Base-by-base conservation (phyloP, 257 asterid species). In the Solanum commersonii region DNA sequence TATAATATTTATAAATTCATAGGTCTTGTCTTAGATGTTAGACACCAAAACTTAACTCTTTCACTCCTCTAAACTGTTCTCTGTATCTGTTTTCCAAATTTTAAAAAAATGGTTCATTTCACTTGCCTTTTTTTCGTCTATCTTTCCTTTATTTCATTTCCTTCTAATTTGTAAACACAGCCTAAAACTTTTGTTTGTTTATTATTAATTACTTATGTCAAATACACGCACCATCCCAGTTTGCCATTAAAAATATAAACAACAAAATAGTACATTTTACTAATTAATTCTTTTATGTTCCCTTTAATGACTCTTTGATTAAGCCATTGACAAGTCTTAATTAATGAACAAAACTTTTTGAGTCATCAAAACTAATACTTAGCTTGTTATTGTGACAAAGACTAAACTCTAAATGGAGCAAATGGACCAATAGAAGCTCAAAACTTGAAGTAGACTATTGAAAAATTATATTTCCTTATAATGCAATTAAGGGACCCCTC, bases 401-500 rank as follows among this genome's bases (percentile, higher is more conserved):
- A 77, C 56, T 65, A 6, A 78, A 72, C 56, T 86, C 81, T 37
- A 84, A 67, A 27, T 86, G 59, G 87, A 65, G 84, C 87, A 88
- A 38, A 90, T 91, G 93, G 94, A 88, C 91, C 89, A 88, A 87
- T 82, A 73, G 81, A 65, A 79, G 67, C 88, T 84, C 20, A 85
- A 90, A 87, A 87, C 95, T 91, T 95, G 78, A 86, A 79, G 70
- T 33, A 92, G 78, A 86, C 87, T 87, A 85, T 35, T 42, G 52
- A 56, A 42, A 83, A 73, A 15, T 83, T 70, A 88, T 83, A 87
- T 86, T 93, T 89, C 86, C 93, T 89, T 90, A 37, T 72, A 89
- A 84, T 63, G 89, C 86, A 91, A 86, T 20, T 18, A 84, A 85
- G 90, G 87, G 86, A 71, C 70, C 87, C 88, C 63, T 68, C 46